phyloP scores from a whole-genome alignment of 225 moss, liverwort and hornwort species.

The Ulota crispa region DNA sequence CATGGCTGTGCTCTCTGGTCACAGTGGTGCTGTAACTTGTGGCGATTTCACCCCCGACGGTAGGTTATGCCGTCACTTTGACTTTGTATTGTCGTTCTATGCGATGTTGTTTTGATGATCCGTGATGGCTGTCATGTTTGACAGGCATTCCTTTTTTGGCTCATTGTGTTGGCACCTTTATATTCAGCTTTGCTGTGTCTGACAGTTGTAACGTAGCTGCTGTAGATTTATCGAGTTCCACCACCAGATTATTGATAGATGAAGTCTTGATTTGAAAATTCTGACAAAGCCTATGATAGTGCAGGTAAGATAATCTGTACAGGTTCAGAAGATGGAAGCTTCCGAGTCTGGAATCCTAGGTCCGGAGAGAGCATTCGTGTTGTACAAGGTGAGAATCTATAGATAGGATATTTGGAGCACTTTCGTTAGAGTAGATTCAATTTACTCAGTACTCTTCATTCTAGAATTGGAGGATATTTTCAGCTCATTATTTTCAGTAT shows the following conservation, averaged over 20 bases:
- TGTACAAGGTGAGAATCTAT: slow-evolving; percentile 63
- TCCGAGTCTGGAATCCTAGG: slow-evolving; percentile 93
- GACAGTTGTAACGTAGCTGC: background rate
- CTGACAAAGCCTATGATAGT: slow-evolving; percentile 13
- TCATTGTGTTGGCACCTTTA: background rate
- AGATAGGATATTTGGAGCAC: background rate
- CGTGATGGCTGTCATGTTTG: background rate
- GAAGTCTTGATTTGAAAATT: background rate
- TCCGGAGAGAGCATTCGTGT: slow-evolving; percentile 65
- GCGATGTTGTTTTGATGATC: background rate
- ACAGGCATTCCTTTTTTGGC: background rate
- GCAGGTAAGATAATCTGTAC: slow-evolving; percentile 86
- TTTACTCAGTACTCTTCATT: background rate
- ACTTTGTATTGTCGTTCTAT: background rate
- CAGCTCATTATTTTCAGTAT: background rate
- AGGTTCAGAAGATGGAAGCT: slow-evolving; percentile 74
- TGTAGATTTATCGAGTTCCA: slow-evolving; percentile 5
- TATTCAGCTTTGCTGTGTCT: background rate
- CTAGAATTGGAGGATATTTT: background rate
- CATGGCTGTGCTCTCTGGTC: slow-evolving; percentile 87
- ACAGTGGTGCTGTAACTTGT: slow-evolving; percentile 79
- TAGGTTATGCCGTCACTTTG: slow-evolving; percentile 27
- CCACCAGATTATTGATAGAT: background rate
- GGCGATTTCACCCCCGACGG: slow-evolving; percentile 96
- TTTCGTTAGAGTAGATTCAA: background rate